Evolutionary conservation across 2,329 filamentous ascomycete species (phyloP), one percentile per base, ranked within the genome.

Genomic region (Passalora sequoiae): DNA sequence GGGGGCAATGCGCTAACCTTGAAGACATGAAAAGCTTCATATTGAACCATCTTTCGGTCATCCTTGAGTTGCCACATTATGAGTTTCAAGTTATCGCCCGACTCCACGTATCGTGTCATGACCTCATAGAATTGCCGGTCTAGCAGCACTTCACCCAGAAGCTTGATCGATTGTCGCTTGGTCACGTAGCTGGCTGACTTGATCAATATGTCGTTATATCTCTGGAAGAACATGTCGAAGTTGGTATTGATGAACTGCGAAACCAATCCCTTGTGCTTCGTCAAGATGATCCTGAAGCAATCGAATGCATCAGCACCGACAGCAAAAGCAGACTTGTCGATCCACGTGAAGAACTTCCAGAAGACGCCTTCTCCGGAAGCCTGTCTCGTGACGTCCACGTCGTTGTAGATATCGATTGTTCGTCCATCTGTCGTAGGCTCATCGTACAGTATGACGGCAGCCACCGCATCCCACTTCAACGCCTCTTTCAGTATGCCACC

Each of bases 21-120:
- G 77, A 98, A 98, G 30, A 98, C 91, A 64, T 98, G 92, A 66
- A 98, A 98, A 6, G 89, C 92, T 66, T 98, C 92, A 65, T 98
- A 98, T 68, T 97, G 92, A 50, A 98, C 92, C 89, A 98, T 98
- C 67, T 94, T 92, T 56, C 91, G 81, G 66, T 97, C 91, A 65
- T 97, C 92, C 55, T 89, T 83, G 49, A 98, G 73, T 47, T 98
- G 75, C 66, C 94, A 97, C 92, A 98, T 98, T 71, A 89, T 92
- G 53, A 97, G 85, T 71, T 98, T 98, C 57, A 98, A 77, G 62
- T 98, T 89, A 63, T 97, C 91, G 47, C 89, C 89, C 37, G 85
- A 83, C 65, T 95, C 89, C 46, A 98, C 92, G 63, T 97, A 98
- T 50, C 85, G 81, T 44, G 91, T 97, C 92, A 98, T 98, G 62